These are phyloP conservation scores for Suillus fuscotomentosus DNA, from an alignment of 768 basidiomycete genomes.

Conservation along the genomic window DNA sequence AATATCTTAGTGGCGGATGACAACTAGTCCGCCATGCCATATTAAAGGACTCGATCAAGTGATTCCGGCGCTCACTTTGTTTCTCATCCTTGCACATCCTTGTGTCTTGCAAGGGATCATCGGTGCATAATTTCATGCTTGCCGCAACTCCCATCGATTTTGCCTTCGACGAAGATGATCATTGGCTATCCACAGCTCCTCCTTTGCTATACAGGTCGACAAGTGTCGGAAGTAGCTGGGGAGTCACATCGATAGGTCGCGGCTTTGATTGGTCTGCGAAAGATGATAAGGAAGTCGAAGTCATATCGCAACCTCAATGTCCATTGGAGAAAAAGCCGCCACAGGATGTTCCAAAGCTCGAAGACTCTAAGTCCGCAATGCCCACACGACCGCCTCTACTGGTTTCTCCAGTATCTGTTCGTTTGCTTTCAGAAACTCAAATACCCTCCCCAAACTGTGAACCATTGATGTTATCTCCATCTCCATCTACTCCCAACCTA, in stretches of 20 bases:
- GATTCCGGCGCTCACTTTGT: background rate
- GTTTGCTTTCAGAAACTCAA: constrained; percentile 25
- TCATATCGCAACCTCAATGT: constrained; percentile 4
- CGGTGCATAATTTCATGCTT: constrained; percentile 42
- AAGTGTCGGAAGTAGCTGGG: constrained; percentile 78
- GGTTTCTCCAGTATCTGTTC: constrained; percentile 15
- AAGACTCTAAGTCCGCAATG: constrained; percentile 10
- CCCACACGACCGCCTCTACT: constrained; percentile 14
- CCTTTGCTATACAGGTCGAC: constrained; percentile 57
- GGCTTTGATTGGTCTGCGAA: constrained; percentile 73
- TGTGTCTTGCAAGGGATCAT: background rate
- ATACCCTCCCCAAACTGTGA: constrained; percentile 21
- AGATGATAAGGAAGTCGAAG: constrained; percentile 27
- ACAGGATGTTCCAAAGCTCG: constrained; percentile 14
- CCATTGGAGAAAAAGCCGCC: constrained; percentile 12
- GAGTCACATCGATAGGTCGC: constrained; percentile 80
- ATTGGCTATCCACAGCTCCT: constrained; percentile 54
- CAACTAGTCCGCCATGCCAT: background rate
- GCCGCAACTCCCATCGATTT: constrained; percentile 59
- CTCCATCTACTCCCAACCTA: constrained; percentile 27
- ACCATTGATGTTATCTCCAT: constrained; percentile 27
- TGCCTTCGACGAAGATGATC: constrained; percentile 65
- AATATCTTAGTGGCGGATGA: background rate
- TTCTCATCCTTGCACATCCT: background rate
- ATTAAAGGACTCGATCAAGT: background rate